Evolutionary conservation across 495 filamentous ascomycete genomes (phyloP), one percentile per base, ranked within the genome.

Genomic region (Talaromyces liani): DNA sequence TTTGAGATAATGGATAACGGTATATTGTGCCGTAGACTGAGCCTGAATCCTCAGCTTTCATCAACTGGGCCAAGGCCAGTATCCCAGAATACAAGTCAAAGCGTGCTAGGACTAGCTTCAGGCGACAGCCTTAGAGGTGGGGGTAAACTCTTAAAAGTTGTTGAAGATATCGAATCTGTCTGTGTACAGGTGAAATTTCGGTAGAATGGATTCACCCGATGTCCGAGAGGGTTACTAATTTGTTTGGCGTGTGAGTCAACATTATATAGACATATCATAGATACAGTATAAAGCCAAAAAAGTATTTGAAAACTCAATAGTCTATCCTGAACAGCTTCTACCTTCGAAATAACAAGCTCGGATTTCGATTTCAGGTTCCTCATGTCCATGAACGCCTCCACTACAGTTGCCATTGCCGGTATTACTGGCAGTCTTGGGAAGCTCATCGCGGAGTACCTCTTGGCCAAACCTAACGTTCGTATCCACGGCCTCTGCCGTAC

Each of bases 391-490:
- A 41, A 41, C 16, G 14, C 39, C n/a, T n/a, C 5, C 39, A 41
- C 39, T 14, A 41, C 39, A 41, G 39, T 75, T 47, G 72, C 65
- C 53, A 70, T 74, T 54, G 70, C 70, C 12, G 72, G 69, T 5
- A 67, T 75, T 39, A 74, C 73, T 2, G 70, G 72, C 53, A 74
- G 69, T 33, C 66, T 75, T 22, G 72, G 68, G 39, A 68, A 66
- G 31, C 65, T 70, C 22, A 65, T 73, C 39, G 59, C 65, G 3
- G 63, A 64, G 14, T 22, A 61, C 12, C 68, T 74, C 20, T 62
- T 70, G 53, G 54, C 60, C n/a, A 65, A 64, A 27, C 69, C 71
- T 2, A 49, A 71, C 16, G 59, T 71, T 39, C 34, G 61, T 1
- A 65, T 76, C 25, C 64, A 70, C 33, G 74, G 74, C 14, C 67